Evolutionary conservation across 768 basidiomycete species (phyloP).

Genomic region (Cystofilobasidium bisporidii): DNA sequence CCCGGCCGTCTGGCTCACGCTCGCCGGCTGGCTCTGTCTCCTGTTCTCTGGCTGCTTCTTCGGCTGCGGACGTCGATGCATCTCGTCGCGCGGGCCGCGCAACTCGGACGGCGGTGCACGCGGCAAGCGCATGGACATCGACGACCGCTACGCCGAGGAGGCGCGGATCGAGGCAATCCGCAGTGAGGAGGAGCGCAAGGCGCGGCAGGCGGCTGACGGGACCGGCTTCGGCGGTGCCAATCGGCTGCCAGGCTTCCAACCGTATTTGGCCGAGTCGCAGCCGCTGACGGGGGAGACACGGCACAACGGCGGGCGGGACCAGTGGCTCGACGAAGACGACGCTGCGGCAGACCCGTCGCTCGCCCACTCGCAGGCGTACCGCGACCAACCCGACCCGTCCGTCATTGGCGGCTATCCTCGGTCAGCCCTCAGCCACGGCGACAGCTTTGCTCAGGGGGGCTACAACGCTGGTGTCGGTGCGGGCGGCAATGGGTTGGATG

Average conservation of each 20-base stretch:
- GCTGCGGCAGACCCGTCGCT: conserved; percentile 5
- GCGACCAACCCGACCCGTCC: conserved; percentile 1
- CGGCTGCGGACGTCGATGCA: conserved; percentile 72
- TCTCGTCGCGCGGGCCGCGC: conserved; percentile 35
- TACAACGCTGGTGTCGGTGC: neutral
- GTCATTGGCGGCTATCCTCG: neutral
- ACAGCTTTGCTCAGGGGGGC: neutral
- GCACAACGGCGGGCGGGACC: conserved; percentile 7
- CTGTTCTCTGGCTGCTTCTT: conserved; percentile 88
- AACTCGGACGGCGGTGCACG: conserved; percentile 20
- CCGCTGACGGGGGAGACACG: neutral
- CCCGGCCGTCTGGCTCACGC: conserved; percentile 82
- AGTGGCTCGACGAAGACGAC: conserved; percentile 28
- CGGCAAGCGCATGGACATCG: conserved; percentile 9
- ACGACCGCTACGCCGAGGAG: conserved; percentile 15
- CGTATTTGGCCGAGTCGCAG: conserved; percentile 20
- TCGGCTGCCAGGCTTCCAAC: conserved; percentile 27
- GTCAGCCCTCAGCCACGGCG: neutral
- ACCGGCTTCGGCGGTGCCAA: neutral
- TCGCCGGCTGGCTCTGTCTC: conserved; percentile 72
- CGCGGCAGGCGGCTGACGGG: conserved; percentile 7
- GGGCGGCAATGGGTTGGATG: conserved; percentile 1
- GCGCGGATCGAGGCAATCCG: conserved; percentile 19
- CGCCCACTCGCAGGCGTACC: conserved; percentile 12
- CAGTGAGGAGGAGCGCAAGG: conserved; percentile 24